phyloP scores from a whole-genome alignment of 1,139 yeast species.

The Saccharomyces hybrid region DNA sequence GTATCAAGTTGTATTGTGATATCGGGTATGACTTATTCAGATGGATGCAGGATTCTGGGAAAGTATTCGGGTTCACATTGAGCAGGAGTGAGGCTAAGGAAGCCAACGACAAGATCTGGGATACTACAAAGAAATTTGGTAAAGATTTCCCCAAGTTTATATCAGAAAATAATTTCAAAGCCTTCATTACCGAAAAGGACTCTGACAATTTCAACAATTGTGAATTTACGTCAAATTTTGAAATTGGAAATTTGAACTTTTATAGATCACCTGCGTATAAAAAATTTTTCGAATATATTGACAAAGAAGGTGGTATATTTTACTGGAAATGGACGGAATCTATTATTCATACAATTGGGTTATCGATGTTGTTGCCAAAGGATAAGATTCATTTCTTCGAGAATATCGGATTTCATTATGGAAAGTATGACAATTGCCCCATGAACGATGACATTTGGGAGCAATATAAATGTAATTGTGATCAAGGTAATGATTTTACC shows the following conservation, averaged over 20 bases:
- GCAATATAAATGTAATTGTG: conserved; percentile 52
- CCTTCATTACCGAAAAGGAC: conserved; percentile 13
- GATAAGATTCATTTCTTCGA: conserved; percentile 65
- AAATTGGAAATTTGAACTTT: conserved; percentile 61
- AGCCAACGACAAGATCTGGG: conserved; percentile 75
- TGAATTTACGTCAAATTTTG: conserved; percentile 83
- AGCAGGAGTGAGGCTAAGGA: conserved; percentile 72
- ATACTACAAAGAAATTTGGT: conserved; percentile 58
- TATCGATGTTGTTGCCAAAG: conserved; percentile 57
- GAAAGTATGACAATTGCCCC: conserved; percentile 60
- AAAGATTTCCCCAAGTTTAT: conserved; percentile 42
- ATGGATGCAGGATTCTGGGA: conserved; percentile 67
- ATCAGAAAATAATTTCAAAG: background rate
- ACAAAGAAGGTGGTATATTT: conserved; percentile 75
- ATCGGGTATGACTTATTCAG: conserved; percentile 72
- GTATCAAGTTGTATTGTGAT: conserved; percentile 67
- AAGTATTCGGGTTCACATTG: conserved; percentile 69
- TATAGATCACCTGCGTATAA: conserved; percentile 67
- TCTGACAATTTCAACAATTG: conserved; percentile 65
- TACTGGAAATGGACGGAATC: conserved; percentile 93
- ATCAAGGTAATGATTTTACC: conserved; percentile 58
- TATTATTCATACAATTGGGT: conserved; percentile 80
- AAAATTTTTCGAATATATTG: conserved; percentile 61
- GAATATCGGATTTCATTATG: conserved; percentile 53
- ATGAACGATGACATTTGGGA: conserved; percentile 43